Evolutionary conservation across 352 stramenopile species (phyloP), one percentile per base, ranked within the genome.

Genomic region (Pythium aristosporum): DNA sequence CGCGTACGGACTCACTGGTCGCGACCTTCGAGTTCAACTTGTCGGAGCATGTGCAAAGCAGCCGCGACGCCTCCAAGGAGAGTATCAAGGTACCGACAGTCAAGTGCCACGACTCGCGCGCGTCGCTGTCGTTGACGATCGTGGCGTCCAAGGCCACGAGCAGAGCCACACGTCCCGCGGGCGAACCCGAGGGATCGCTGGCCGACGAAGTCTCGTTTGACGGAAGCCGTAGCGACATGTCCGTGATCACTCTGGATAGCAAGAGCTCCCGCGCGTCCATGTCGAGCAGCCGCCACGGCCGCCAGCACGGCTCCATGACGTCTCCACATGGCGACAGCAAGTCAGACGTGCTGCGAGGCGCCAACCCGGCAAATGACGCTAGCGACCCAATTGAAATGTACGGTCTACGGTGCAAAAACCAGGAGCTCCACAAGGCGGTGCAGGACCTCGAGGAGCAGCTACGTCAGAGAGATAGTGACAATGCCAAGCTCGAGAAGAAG

Each of bases 11-110:
- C 61, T 63, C 75, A 43, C 67, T 77, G 34, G 67, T 91, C 30
- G 82, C 78, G 11, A 54, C 79, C 2, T 91, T 91, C 37, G 80
- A 89, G 61, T 88, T 91, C 36, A 78, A 91, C 37, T 50, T 91
- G 42, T 73, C 82, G 0, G 80, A 91, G 53, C 68, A 88, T 20
- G 76, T 91, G 42, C 75, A 81, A 20, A 77, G 78, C 43, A 77
- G 76, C 62, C 82, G 84, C 36, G 78, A 89, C 30, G 74, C 82
- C 6, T 74, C 68, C 18, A 91, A 91, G 52, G 82, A 91, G 67
- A 87, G 72, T 21, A 72, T 87, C 25, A 78, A 76, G 25, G 73
- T 89, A 32, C 80, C 76, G 4, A 63, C 79, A 0, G 63, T 76
- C 57, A 89, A 89, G 67, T 89, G 82, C 43, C 74, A 87, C 21